Conservation (phyloP, 1,139 yeast genomes). For the Oligophagozyma castellii region DNA sequence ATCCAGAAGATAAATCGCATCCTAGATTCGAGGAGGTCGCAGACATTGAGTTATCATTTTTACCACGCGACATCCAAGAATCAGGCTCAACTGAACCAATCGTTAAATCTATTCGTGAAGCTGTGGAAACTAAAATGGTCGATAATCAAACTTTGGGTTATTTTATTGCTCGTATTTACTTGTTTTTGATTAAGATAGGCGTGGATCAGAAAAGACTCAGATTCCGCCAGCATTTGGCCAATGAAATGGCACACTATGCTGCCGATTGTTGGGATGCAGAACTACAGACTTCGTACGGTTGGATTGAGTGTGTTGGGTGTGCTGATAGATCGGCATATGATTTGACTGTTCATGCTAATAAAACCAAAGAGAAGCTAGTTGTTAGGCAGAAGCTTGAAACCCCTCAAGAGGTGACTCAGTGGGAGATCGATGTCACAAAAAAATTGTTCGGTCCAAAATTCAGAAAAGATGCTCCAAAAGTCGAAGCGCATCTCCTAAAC, state of each 20-base stretch:
- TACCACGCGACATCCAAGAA: constrained; percentile 79
- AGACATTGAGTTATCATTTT: constrained; percentile 58
- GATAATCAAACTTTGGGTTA: constrained; percentile 97
- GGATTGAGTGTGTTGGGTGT: constrained; percentile 99
- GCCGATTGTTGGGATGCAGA: constrained; percentile 99
- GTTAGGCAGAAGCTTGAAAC: constrained; percentile 82
- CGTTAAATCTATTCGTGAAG: constrained; percentile 70
- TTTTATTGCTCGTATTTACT: constrained; percentile 84
- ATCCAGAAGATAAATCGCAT: constrained; percentile 78
- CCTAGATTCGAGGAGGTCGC: constrained; percentile 64
- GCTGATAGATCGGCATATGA: constrained; percentile 99
- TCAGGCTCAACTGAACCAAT: constrained; percentile 62
- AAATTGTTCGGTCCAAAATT: constrained; percentile 96
- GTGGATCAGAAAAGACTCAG: constrained; percentile 72
- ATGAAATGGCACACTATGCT: constrained; percentile 99
- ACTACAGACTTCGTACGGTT: constrained; percentile 87
- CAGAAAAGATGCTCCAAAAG: constrained; percentile 91
- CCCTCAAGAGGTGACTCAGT: constrained; percentile 72
- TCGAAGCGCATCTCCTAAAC: constrained; percentile 62
- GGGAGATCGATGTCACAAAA: constrained; percentile 77
- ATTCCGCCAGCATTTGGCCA: constrained; percentile 96
- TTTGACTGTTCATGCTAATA: constrained; percentile 85
- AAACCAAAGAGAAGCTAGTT: constrained; percentile 87
- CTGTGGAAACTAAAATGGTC: constrained; percentile 74
- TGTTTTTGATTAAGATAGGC: constrained; percentile 79